These are phyloP conservation scores for Phyllosticta citrichinensis DNA, from an alignment of 2,329 filamentous ascomycete genomes.

Conservation along the genomic window DNA sequence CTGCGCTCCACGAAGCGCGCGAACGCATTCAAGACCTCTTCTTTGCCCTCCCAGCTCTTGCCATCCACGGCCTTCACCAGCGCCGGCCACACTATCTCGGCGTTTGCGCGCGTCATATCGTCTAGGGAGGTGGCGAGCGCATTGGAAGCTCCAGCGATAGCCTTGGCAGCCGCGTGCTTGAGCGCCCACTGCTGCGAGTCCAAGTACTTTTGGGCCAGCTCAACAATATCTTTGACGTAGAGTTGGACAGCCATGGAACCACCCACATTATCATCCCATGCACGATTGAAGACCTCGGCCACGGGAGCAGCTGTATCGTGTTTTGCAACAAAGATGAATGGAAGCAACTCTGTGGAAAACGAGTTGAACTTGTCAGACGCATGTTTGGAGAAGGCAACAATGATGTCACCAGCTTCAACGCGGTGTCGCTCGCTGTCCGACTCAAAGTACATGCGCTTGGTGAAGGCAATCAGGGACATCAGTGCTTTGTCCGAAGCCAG, in stretches of 20 bases:
- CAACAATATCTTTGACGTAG: constrained; percentile 73
- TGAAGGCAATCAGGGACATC: constrained; percentile 43
- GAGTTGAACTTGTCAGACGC: constrained; percentile 80
- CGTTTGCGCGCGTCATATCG: constrained; percentile 49
- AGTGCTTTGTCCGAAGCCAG: constrained; percentile 50
- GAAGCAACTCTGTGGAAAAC: constrained; percentile 64
- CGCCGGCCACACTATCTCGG: constrained; percentile 66
- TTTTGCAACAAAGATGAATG: constrained; percentile 79
- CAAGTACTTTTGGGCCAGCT: constrained; percentile 56
- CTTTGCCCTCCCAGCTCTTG: constrained; percentile 91
- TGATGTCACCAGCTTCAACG: constrained; percentile 70
- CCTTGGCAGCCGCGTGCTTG: constrained; percentile 77
- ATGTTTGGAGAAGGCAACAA: constrained; percentile 72
- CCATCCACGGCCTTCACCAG: constrained; percentile 72
- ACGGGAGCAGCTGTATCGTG: constrained; percentile 78
- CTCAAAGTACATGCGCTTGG: constrained; percentile 65
- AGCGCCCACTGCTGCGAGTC: constrained; percentile 80
- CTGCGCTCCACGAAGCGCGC: constrained; percentile 64
- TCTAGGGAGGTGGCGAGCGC: constrained; percentile 35
- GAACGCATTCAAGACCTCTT: constrained; percentile 70
- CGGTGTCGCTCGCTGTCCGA: constrained; percentile 68
- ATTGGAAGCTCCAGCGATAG: constrained; percentile 58
- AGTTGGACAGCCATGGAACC: constrained; percentile 71
- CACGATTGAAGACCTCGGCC: constrained; percentile 66
- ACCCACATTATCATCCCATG: constrained; percentile 86